phyloP scores from a whole-genome alignment of 805 yeast species.

The Pichia manshurica region DNA sequence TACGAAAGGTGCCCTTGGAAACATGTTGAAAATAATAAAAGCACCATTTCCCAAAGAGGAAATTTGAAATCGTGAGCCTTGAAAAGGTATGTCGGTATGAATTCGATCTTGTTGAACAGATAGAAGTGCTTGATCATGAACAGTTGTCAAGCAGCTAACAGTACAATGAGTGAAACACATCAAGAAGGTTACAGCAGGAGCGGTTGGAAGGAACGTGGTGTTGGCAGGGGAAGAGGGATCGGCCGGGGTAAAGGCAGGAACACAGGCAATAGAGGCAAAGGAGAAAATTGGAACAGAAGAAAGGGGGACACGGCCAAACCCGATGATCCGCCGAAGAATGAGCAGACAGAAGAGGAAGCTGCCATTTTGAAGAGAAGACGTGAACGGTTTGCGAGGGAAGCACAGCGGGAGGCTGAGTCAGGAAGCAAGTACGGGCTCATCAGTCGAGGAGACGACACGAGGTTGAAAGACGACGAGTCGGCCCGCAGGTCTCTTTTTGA shows the following conservation, averaged over 20 bases:
- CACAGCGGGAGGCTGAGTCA: slow-evolving; percentile 12
- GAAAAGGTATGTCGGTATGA: no score
- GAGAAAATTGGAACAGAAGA: background rate
- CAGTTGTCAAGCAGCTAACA: no score
- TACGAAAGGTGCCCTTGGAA: no score
- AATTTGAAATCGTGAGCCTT: background rate
- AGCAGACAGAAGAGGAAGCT: no score
- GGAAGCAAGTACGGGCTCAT: slow-evolving; percentile 42
- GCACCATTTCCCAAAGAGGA: background rate
- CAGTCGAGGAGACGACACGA: slow-evolving; percentile 53
- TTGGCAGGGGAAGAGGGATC: background rate
- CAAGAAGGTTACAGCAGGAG: background rate
- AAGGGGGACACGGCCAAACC: background rate
- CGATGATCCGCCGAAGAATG: background rate
- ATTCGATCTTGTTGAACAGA: no score
- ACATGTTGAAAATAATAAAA: no score
- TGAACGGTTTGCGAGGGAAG: slow-evolving; percentile 29
- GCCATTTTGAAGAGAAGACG: slow-evolving; percentile 22
- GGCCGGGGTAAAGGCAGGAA: background rate
- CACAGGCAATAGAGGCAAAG: background rate
- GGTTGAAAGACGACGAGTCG: slow-evolving; percentile 39
- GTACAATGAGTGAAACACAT: no score
- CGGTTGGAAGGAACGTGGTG: background rate
- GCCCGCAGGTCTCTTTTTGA: slow-evolving; percentile 39
- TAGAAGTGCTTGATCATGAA: no score